Conservation (phyloP, 2,329 filamentous ascomycete genomes). For the Penicillium sp. region DNA sequence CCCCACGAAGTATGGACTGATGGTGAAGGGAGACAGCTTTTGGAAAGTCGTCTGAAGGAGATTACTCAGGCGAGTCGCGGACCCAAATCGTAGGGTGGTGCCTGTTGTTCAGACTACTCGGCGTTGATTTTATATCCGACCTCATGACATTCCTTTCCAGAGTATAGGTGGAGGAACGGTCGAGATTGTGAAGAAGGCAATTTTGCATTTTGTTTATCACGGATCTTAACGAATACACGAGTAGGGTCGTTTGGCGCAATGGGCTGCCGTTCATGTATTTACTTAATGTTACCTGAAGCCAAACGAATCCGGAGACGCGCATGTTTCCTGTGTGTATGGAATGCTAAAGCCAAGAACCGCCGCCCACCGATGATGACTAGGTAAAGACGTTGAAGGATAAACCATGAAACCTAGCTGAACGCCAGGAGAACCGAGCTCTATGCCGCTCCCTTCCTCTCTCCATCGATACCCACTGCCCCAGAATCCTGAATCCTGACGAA, state of each 20-base stretch:
- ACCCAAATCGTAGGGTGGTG: not conserved
- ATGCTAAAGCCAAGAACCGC: not conserved
- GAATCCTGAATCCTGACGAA: too few species aligned
- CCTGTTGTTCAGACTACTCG: not conserved
- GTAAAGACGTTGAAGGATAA: not conserved
- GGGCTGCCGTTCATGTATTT: not conserved
- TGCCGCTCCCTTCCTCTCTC: not conserved
- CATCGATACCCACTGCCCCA: not conserved
- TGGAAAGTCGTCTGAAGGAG: slow-evolving; percentile 77
- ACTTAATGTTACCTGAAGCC: not conserved
- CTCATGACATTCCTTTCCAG: not conserved
- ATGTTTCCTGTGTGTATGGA: not conserved
- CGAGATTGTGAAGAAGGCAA: not conserved
- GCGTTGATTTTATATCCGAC: not conserved
- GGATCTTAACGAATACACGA: not conserved
- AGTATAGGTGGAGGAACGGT: not conserved
- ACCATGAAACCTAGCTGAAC: not conserved
- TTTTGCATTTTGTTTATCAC: not conserved
- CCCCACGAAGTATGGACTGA: slow-evolving; percentile 86
- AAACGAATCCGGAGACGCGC: not conserved
- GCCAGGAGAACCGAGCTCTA: not conserved
- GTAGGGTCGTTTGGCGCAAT: not conserved
- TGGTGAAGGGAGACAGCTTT: slow-evolving; percentile 67
- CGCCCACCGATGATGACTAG: not conserved
- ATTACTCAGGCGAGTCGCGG: slow-evolving; percentile 53